phyloP scores from a whole-genome alignment of 257 asterid species.

The Ilex aquifolium region DNA sequence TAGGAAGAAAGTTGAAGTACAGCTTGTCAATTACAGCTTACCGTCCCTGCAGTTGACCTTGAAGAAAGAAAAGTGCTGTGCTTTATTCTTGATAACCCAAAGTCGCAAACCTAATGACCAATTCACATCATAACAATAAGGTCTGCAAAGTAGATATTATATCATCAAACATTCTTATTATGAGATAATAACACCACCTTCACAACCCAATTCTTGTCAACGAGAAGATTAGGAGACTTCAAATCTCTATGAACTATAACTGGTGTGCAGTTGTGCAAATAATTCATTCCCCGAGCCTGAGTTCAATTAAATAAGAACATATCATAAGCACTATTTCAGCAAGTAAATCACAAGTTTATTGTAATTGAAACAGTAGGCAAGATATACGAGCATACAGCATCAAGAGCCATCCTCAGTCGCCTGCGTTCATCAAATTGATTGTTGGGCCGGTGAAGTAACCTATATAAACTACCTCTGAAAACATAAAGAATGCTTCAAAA shows the following conservation, averaged over 20 bases:
- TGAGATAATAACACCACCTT: slow-evolving; percentile 49
- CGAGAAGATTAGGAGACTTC: slow-evolving; percentile 96
- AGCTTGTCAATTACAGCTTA: slow-evolving; percentile 27
- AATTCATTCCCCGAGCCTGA: slow-evolving; percentile 98
- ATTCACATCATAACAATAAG: slow-evolving; percentile 4
- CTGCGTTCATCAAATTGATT: slow-evolving; percentile 89
- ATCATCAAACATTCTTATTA: slow-evolving; percentile 5
- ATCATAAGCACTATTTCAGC: slow-evolving; percentile 12
- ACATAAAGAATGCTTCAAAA: slow-evolving; percentile 22
- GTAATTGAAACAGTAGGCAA: slow-evolving; percentile 11
- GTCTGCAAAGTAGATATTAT: neutral
- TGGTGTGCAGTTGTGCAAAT: slow-evolving; percentile 86
- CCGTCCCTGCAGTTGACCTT: slow-evolving; percentile 98
- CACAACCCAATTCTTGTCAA: slow-evolving; percentile 94
- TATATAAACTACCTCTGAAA: slow-evolving; percentile 94
- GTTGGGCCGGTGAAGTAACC: slow-evolving; percentile 87
- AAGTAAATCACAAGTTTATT: slow-evolving; percentile 9
- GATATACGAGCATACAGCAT: slow-evolving; percentile 61
- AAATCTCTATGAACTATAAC: slow-evolving; percentile 94
- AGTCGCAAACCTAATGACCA: slow-evolving; percentile 68
- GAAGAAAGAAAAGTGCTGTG: slow-evolving; percentile 95
- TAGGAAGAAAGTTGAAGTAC: neutral
- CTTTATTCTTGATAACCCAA: slow-evolving; percentile 89
- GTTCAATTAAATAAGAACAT: slow-evolving; percentile 7
- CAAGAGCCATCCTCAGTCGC: slow-evolving; percentile 91